phyloP scores from a whole-genome alignment of 106 monocot genomes.

The Amphibolis antarctica region DNA sequence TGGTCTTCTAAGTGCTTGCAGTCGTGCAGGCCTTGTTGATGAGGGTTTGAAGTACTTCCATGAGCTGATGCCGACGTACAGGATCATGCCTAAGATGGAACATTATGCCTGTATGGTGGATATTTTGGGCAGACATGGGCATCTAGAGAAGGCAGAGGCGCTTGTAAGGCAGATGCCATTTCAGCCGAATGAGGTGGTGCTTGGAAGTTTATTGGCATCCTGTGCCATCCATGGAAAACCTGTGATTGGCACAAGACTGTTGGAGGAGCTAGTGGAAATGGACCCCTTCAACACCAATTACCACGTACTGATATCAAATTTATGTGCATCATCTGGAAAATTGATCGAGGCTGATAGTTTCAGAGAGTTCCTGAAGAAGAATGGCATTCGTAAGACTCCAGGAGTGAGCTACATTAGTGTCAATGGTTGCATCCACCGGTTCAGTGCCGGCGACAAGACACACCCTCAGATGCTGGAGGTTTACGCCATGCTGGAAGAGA shows the following conservation, averaged over 20 bases:
- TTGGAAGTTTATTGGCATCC: conserved; percentile 62
- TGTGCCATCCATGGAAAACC: conserved; percentile 36
- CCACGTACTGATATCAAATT: conserved; percentile 44
- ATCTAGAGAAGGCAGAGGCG: conserved; percentile 43
- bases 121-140: conserved; percentile 50
- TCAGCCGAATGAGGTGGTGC: conserved; percentile 49
- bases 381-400: conserved; percentile 25
- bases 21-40: conserved; percentile 43
- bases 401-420: conserved; percentile 54
- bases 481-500: conserved; percentile 41
- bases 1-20: conserved; percentile 44
- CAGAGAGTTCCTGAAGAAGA: conserved; percentile 24
- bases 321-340: conserved; percentile 22
- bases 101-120: conserved; percentile 74
- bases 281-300: conserved; percentile 30
- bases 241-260: conserved; percentile 21
- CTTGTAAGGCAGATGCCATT: conserved; percentile 46
- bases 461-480: conserved; percentile 34
- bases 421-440: conserved; percentile 39
- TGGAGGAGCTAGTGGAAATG: conserved; percentile 36
- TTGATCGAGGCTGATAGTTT: conserved; percentile 25
- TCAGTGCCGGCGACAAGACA: conserved; percentile 41
- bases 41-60: conserved; percentile 31
- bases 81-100: conserved; percentile 37
- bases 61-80: conserved; percentile 14